Conservation (phyloP, 148 eudicot genomes). For the Nepenthes mirabilis region DNA sequence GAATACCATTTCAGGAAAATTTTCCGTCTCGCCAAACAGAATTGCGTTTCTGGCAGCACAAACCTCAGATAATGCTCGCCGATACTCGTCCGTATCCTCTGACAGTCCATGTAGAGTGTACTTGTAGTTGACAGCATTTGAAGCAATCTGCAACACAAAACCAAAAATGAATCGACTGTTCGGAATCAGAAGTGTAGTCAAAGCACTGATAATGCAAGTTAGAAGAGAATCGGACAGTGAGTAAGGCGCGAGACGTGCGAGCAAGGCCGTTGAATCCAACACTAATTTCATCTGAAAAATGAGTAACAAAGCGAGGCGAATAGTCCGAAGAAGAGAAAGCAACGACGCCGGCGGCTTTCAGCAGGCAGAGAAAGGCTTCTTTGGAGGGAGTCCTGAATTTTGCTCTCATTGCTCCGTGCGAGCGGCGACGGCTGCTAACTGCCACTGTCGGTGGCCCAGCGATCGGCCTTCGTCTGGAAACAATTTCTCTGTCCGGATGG, state of each 20-base stretch:
- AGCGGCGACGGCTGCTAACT: neutral
- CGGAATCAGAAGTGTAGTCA: neutral
- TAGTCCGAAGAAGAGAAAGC: constrained; percentile 13
- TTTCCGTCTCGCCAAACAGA: too few relatives aligned
- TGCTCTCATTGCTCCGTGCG: too few relatives aligned
- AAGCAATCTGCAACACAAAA: constrained; percentile 32
- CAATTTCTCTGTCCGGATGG: too few relatives aligned
- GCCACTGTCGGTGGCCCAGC: neutral
- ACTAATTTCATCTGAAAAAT: constrained; percentile 17
- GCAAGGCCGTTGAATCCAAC: constrained; percentile 36
- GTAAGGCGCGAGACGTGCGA: constrained; percentile 63
- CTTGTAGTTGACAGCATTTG: constrained; percentile 61
- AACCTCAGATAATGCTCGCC: constrained; percentile 42
- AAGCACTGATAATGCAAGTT: neutral
- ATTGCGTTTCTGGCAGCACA: neutral
- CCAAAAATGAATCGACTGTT: neutral
- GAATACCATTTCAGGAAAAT: too few relatives aligned
- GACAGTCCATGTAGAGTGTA: constrained; percentile 49
- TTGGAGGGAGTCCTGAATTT: too few relatives aligned
- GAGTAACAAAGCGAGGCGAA: constrained; percentile 3
- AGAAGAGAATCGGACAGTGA: constrained; percentile 32
- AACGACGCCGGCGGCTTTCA: constrained; percentile 35
- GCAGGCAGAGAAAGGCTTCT: constrained; percentile 10
- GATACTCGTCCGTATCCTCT: constrained; percentile 42
- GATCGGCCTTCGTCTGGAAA: too few relatives aligned